Conservation (phyloP, 495 filamentous ascomycete genomes). For the Hyaloscypha finlandica region DNA sequence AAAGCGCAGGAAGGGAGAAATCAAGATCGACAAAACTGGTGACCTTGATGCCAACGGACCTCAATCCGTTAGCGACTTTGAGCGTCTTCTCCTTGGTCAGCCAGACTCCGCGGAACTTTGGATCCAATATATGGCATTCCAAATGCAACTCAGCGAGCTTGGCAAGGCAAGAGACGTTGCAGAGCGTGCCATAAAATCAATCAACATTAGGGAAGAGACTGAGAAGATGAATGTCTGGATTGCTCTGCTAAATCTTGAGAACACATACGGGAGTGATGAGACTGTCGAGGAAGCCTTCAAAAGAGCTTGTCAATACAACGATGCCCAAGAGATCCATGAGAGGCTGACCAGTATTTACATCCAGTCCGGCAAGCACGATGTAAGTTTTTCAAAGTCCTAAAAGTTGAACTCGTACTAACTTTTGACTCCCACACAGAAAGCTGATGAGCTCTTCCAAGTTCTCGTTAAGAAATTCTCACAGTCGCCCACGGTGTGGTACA, state of each 20-base stretch:
- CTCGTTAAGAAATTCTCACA: constrained; percentile 84
- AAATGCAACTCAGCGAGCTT: constrained; percentile 86
- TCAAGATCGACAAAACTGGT: constrained; percentile 83
- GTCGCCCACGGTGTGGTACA: constrained; percentile 80
- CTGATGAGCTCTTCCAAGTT: constrained; percentile 82
- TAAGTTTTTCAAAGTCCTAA: constrained; percentile 39
- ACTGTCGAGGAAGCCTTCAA: constrained; percentile 86
- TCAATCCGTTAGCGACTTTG: constrained; percentile 85
- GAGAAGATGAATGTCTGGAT: constrained; percentile 97
- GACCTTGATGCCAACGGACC: constrained; percentile 89
- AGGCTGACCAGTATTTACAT: constrained; percentile 92
- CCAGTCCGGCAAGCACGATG: constrained; percentile 75
- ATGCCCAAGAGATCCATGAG: constrained; percentile 86
- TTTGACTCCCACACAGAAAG: constrained; percentile 64
- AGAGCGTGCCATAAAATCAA: constrained; percentile 84
- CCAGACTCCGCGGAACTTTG: constrained; percentile 87
- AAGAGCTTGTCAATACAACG: constrained; percentile 91
- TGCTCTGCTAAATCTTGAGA: constrained; percentile 90
- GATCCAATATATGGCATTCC: constrained; percentile 96
- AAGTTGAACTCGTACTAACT: constrained; percentile 40
- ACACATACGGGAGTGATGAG: constrained; percentile 83
- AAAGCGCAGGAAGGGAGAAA: constrained; percentile 76
- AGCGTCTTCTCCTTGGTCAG: constrained; percentile 88
- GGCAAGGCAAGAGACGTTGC: constrained; percentile 83
- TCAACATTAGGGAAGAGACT: constrained; percentile 80